Evolutionary conservation across 2,329 filamentous ascomycete species (phyloP), one percentile per base, ranked within the genome.

Genomic region (Fusarium sp.): DNA sequence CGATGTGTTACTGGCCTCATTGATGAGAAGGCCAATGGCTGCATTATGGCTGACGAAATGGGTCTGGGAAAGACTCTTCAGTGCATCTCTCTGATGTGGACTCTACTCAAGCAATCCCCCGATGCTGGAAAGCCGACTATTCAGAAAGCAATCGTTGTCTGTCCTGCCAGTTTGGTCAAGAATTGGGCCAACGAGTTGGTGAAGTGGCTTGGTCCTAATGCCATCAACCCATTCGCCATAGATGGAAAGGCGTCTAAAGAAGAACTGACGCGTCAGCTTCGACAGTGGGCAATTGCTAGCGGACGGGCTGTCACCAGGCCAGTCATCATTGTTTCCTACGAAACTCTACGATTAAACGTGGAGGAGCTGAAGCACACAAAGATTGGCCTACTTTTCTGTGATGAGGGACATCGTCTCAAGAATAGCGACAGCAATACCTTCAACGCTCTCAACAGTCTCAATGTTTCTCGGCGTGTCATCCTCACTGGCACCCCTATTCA

Each of bases 31-130:
- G 96, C 96, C 54, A 93, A 98, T 81, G 96, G 96, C 5, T 99
- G 96, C 83, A 99, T 99, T 80, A 99, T 99, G 96, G 96, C 96
- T 59, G 96, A 99, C 81, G 96, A 98, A 81, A 99, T 99, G 96
- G 96, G 96, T 76, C 85, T 99, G 35, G 96, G 96, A 63, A 99
- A 99, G 84, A 99, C 96, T 24, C 84, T 99, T 47, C 96, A 99
- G 85, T 99, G 96, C 82, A 99, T 99, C 78, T 90, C 96, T 1
- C 88, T 99, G 55, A 92, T 99, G 87, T 99, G 96, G 96, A 99
- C 96, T 4, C 84, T 99, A 3, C 85, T 99, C 22, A 98, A 98
- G 81, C 96, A 99, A 79, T 97, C 95, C 0, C 94, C 96, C 0
- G 94, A 98, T 44, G 94, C 95, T n/a, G 96, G 96, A 26, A 98